Base-by-base conservation (phyloP, 257 asterid genomes). In the Solanum chmielewskii region DNA sequence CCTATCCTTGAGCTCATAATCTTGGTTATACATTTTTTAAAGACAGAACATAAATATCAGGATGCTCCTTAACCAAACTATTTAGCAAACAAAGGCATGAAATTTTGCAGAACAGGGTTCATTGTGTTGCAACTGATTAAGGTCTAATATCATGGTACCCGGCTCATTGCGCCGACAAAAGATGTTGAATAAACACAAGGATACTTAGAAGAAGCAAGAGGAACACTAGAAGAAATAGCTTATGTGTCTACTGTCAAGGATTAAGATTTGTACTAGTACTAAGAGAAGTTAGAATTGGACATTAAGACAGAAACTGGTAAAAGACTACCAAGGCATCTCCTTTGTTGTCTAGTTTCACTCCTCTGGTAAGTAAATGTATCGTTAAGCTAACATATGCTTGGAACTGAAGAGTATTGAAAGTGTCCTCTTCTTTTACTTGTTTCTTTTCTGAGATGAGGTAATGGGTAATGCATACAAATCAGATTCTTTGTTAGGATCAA, bases 191-290 rank as follows among this genome's bases (percentile, higher is more conserved):
- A 7, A 41, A n/a, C 37, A 47, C 29, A 47, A 80, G 66, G 44
- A 49, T 47, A 49, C n/a, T 81, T 10, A 18, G 20, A 80, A 9
- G 85, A 9, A 47, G 68, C 44, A 80, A 10, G 6, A 49, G 11
- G 12, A 49, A 49, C 45, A 80, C 29, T 29, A 49, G 11, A 80
- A 80, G 60, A 80, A 29, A 29, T 20, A 81, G 85, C 69, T 6
- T 49, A 11, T 2, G 11, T 37, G 7, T 37, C 39, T 1, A 37
- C 39, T 16, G 44, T 6, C 85, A 23, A 62, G 77, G 75, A 69
- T 44, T 15, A 44, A 83, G 78, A 73, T 25, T 5, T 16, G 7
- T 37, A 37, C 44, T 25, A 27, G 81, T 86, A 97, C 99, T 37
- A 37, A 37, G 39, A 37, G 7, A 37, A 37, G 39, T 37, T 37